A percentile compares a stretch with the other conserved stretches of the same genome.
Conservation (phyloP, 768 basidiomycete genomes). For the Termitomyces sp. region DNA sequence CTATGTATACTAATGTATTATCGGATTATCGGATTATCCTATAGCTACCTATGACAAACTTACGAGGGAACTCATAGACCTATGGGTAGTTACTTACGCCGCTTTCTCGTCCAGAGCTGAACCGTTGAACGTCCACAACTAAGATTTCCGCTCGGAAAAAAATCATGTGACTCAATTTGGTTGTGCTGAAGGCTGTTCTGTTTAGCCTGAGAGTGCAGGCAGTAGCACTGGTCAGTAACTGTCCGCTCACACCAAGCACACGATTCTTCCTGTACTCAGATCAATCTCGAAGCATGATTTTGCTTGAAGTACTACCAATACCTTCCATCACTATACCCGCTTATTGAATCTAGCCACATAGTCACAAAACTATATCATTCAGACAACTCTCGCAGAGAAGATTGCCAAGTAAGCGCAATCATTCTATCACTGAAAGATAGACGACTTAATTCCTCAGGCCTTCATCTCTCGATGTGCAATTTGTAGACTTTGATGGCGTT, state of each 20-base stretch:
- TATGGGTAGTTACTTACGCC: too few species aligned
- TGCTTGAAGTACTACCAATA: conserved; percentile 64
- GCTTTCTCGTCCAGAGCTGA: too few species aligned
- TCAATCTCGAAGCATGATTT: conserved; percentile 53
- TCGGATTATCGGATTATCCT: too few species aligned
- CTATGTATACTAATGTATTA: not conserved
- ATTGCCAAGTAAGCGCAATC: conserved; percentile 59
- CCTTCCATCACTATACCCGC: not conserved
- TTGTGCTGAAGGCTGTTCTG: too few species aligned
- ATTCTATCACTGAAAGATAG: not conserved
- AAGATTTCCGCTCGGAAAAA: too few species aligned
- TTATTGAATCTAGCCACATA: conserved; percentile 26
- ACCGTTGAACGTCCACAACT: too few species aligned
- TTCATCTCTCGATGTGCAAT: conserved; percentile 87
- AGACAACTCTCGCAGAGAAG: conserved; percentile 85
- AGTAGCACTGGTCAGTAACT: not conserved
- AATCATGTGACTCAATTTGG: not conserved
- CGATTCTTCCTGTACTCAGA: not conserved
- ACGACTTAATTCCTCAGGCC: conserved; percentile 51
- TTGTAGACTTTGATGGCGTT: conserved; percentile 97
- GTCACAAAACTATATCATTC: conserved; percentile 92
- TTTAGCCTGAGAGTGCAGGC: not conserved
- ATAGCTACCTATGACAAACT: too few species aligned
- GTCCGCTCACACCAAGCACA: not conserved
- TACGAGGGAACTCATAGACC: too few species aligned